Base-by-base conservation (phyloP, 345 rosid species). In the Eucalyptus tenuipes region DNA sequence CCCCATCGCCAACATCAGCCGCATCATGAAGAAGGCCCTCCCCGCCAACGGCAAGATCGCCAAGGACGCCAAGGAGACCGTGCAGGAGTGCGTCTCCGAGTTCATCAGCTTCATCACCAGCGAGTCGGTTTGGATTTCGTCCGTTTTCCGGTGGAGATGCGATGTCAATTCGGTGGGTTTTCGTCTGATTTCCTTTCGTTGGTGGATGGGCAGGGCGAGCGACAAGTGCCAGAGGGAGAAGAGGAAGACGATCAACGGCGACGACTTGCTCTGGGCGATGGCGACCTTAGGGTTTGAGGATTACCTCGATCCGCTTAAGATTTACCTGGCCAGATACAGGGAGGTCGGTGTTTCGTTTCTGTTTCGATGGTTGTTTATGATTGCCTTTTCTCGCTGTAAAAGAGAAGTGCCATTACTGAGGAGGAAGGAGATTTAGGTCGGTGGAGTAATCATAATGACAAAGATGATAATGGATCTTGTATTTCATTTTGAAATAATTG, bases 211-310 rank as follows among this genome's bases (percentile, higher is more conserved):
- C 89, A 97, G 99, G 89, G 99, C 99, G 50, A 96, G 99, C 93
- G 99, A 97, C 91, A 97, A 96, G 93, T 97, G 99, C 52, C 99
- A 96, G 96, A 95, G 94, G 89, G 99, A 97, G 95, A 96, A 97
- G 95, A 92, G 99, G 93, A 97, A 96, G 95, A 96, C 98, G 75
- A 94, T 97, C 87, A 97, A 97, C 55, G 99, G 98, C 75, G 99
- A 97, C 87, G 99, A 97, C 92, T 94, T 97, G 91, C 95, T 97
- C 48, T 97, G 99, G 98, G 98, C 98, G 49, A 96, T 97, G 98
- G 97, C 99, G 3, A 97, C 98, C 44, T 92, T 97, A 93, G 99
- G 99, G 86, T 97, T 97, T 92, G 99, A 96, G 94, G 99, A 96
- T 88, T 97, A 96, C 90, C 97, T 96, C 45, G 99, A 97, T 50